Conservation (phyloP, 805 yeast genomes). For the Pichia insulana region DNA sequence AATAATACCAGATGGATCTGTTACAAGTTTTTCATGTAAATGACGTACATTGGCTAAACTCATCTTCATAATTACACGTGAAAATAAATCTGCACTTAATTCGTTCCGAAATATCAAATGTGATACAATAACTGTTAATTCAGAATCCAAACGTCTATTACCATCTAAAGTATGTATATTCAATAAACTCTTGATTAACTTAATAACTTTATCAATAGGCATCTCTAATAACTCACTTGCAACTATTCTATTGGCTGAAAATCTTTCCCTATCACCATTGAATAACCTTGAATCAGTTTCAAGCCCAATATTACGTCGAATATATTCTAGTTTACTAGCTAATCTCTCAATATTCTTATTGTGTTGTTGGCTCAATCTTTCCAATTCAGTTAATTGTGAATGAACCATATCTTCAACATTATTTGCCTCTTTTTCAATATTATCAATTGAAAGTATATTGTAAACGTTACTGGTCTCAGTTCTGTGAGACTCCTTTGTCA, state of each 20-base stretch:
- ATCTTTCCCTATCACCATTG: not conserved
- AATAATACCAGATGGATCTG: constrained; percentile 8
- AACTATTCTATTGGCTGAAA: not conserved
- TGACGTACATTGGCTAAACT: constrained; percentile 12
- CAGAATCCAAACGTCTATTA: constrained; percentile 7
- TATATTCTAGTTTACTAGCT: constrained; percentile 11
- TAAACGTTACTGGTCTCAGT: not conserved
- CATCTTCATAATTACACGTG: constrained; percentile 16
- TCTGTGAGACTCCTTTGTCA: not conserved
- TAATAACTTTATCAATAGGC: constrained; percentile 5
- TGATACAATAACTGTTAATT: constrained; percentile 15
- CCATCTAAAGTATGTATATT: not conserved
- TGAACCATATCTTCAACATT: constrained; percentile 11
- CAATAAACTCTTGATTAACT: constrained; percentile 2
- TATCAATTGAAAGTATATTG: constrained; percentile 1
- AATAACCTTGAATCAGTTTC: not conserved
- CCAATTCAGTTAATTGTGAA: constrained; percentile 9
- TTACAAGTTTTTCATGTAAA: constrained; percentile 9
- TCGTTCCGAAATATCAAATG: constrained; percentile 15
- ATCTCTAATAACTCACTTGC: constrained; percentile 6
- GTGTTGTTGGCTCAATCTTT: constrained; percentile 7
- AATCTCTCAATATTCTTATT: constrained; percentile 11
- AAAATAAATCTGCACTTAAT: constrained; percentile 12
- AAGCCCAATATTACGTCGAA: constrained; percentile 14
- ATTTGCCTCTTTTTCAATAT: not conserved